These are phyloP conservation scores for Calocera viscosa DNA, from an alignment of 768 basidiomycete genomes.

Conservation along the genomic window DNA sequence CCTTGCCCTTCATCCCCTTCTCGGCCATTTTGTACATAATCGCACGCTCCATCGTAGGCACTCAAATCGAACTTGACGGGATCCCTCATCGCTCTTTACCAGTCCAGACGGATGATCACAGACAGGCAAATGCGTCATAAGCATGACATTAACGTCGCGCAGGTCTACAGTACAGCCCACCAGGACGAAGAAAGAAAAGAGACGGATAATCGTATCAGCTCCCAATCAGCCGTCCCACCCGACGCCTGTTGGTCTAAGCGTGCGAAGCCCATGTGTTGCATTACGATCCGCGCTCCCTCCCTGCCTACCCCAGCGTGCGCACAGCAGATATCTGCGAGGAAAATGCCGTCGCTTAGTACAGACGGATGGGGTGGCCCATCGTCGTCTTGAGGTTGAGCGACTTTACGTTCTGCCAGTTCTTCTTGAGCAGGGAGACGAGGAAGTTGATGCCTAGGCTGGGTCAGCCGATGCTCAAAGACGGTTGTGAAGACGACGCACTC, in stretches of 20 bases:
- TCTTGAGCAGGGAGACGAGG: constrained; percentile 96
- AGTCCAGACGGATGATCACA: background rate
- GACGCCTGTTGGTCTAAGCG: constrained; percentile 89
- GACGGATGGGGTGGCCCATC: constrained; percentile 95
- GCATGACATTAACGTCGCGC: background rate
- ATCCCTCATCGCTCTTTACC: background rate
- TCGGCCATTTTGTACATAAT: background rate
- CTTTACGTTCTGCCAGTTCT: constrained; percentile 99
- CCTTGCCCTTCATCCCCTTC: background rate
- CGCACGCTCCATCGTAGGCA: background rate
- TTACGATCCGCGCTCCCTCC: constrained; percentile 35
- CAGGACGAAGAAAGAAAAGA: background rate
- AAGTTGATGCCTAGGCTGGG: constrained; percentile 80
- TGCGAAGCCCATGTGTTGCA: constrained; percentile 96
- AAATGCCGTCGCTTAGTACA: constrained; percentile 49
- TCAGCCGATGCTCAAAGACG: background rate
- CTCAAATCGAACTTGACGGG: background rate
- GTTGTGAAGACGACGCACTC: constrained; percentile 39
- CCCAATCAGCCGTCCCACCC: constrained; percentile 69
- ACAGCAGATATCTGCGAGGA: constrained; percentile 11
- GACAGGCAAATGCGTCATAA: background rate
- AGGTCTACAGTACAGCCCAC: background rate
- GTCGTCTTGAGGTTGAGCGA: constrained; percentile 97
- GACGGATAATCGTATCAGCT: constrained; percentile 48
- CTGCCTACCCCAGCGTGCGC: constrained; percentile 20